phyloP scores from a whole-genome alignment of 345 rosid genomes.

The Geranium brycei region DNA sequence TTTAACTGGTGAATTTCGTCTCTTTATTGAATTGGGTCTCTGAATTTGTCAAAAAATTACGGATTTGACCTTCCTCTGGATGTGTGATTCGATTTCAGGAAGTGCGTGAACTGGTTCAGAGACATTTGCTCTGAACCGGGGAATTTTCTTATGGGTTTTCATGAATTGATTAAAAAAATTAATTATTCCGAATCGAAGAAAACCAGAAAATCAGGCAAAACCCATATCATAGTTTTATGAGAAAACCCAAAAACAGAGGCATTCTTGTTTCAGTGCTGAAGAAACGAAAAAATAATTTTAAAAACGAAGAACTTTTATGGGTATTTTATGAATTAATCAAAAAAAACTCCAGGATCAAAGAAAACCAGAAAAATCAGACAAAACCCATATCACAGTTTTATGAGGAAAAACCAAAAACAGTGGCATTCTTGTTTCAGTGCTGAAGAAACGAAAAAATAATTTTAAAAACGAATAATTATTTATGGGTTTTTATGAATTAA shows the following conservation, averaged over 20 bases:
- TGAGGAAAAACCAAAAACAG: constrained; percentile 1
- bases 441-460: too few relatives aligned
- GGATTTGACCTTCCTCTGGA: constrained; percentile 46
- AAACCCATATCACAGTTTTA: not conserved
- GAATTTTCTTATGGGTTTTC: constrained; percentile 29
- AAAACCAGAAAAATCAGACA: not conserved
- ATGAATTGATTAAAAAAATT: constrained; percentile 26
- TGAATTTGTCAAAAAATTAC: constrained; percentile 21
- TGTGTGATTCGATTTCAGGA: constrained; percentile 80
- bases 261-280: too few relatives aligned
- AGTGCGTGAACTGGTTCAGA: constrained; percentile 94
- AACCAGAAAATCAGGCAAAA: not conserved
- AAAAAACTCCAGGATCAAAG: constrained; percentile 3
- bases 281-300: too few relatives aligned
- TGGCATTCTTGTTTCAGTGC: too few relatives aligned
- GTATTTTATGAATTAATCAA: constrained; percentile 43
- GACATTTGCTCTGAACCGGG: constrained; percentile 50
- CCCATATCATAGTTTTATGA: not conserved
- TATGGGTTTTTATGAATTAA: constrained; percentile 44
- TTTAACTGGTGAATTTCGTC: not conserved
- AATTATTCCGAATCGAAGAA: constrained; percentile 10
- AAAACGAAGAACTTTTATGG: not conserved
- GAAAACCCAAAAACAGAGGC: not conserved
- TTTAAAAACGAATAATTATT: not conserved
- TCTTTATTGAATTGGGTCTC: too few relatives aligned